Evolutionary conservation across 305 asterid species (phyloP).

Genomic region (Lippia alba): DNA sequence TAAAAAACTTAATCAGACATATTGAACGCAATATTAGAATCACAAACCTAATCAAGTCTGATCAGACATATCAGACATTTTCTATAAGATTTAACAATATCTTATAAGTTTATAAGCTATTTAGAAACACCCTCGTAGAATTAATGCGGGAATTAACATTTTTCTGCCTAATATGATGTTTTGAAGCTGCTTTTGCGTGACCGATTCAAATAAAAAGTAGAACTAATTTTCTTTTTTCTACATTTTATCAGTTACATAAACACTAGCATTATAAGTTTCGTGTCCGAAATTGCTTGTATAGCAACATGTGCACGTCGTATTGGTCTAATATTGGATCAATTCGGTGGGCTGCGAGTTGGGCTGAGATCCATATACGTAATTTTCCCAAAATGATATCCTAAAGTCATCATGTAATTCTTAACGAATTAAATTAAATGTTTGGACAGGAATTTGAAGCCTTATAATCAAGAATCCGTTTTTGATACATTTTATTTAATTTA

Average conservation of each 20-base stretch:
- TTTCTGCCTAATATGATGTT: neutral
- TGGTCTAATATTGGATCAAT: neutral
- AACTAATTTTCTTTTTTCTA: constrained; percentile 1
- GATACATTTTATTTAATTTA: too few species aligned
- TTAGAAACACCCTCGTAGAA: neutral
- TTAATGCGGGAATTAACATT: neutral
- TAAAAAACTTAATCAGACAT: too few species aligned
- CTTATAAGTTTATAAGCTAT: too few species aligned
- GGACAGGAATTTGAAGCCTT: too few species aligned
- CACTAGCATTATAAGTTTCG: neutral
- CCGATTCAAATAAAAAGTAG: neutral
- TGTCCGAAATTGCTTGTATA: neutral
- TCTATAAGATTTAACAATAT: too few species aligned
- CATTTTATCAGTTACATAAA: constrained; percentile 5
- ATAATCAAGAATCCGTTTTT: too few species aligned
- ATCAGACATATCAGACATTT: too few species aligned
- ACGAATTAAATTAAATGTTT: too few species aligned
- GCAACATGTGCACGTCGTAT: neutral
- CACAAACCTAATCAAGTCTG: too few species aligned
- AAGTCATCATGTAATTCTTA: too few species aligned
- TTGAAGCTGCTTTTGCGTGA: neutral
- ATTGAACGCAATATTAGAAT: too few species aligned
- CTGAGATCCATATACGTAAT: neutral
- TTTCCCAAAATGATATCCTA: too few species aligned
- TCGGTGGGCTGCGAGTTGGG: constrained; percentile 18